These are phyloP conservation scores for Cercospora sesami DNA, from an alignment of 2,329 filamentous ascomycete genomes.

Conservation along the genomic window DNA sequence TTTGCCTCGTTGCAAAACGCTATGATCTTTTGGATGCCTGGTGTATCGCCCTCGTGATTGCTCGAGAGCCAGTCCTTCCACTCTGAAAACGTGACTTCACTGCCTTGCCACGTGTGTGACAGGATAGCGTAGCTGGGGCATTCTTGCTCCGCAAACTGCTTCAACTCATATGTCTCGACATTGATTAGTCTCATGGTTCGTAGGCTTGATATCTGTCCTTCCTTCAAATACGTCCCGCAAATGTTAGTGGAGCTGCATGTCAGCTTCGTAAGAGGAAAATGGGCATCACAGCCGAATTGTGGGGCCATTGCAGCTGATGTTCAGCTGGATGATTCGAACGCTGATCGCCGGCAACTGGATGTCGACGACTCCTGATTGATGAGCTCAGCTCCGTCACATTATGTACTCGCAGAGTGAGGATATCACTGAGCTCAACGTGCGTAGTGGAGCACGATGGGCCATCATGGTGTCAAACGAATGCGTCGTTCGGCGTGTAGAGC, in stretches of 20 bases:
- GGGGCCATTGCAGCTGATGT: neutral
- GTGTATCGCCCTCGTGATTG: neutral
- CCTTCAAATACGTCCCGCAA: neutral
- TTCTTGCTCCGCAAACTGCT: neutral
- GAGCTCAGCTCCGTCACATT: neutral
- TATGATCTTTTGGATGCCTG: neutral
- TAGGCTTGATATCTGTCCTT: neutral
- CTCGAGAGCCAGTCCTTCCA: neutral
- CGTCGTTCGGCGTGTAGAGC: neutral
- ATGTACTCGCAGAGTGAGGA: neutral
- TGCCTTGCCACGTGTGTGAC: neutral
- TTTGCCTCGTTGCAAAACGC: neutral
- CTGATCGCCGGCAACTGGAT: neutral
- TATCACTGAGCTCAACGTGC: neutral
- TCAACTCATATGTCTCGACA: neutral
- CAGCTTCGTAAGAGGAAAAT: neutral
- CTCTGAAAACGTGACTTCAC: neutral
- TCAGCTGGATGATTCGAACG: neutral
- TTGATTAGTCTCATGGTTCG: neutral
- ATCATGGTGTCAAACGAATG: neutral
- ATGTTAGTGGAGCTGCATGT: neutral
- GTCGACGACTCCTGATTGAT: neutral
- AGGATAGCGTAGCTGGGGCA: neutral
- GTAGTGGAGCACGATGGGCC: neutral
- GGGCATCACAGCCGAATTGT: neutral